Percentiles rank a stretch among this genome's conserved stretches.
Conservation (phyloP, 441 rosid genomes). For the Daphne laureola region DNA sequence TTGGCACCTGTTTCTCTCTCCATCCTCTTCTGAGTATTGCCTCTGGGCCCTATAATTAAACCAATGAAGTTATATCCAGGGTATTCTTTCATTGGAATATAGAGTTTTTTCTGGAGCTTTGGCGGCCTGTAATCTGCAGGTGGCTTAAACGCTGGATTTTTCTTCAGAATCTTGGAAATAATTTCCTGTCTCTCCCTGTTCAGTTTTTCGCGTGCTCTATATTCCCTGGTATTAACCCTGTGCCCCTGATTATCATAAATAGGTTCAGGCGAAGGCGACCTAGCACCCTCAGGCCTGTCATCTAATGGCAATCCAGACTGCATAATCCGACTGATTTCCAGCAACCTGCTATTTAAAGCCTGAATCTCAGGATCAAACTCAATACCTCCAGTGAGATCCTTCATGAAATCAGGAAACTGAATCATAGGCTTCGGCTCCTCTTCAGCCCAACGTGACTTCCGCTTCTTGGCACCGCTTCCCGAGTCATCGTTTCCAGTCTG, state of each 20-base stretch:
- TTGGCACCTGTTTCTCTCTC: constrained; percentile 94
- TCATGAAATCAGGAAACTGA: constrained; percentile 92
- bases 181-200: constrained; percentile 86
- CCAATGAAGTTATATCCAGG: constrained; percentile 91
- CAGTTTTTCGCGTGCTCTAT: constrained; percentile 77
- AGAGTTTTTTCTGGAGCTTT: constrained; percentile 90
- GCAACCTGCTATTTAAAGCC: constrained; percentile 68
- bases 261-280: constrained; percentile 97
- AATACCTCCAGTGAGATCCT: constrained; percentile 83
- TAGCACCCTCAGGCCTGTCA: constrained; percentile 81
- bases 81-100: constrained; percentile 83
- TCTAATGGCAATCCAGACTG: constrained; percentile 77
- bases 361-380: constrained; percentile 92
- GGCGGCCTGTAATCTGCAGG: constrained; percentile 96
- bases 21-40: constrained; percentile 97
- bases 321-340: constrained; percentile 74
- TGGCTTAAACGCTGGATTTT: constrained; percentile 90
- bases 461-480: constrained; percentile 50
- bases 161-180: constrained; percentile 78
- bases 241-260: constrained; percentile 87
- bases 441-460: constrained; percentile 91
- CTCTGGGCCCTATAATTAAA: constrained; percentile 89
- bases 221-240: constrained; percentile 83
- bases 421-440: constrained; percentile 78
- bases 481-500: constrained; percentile 28